Conservation (phyloP, 331 rosid genomes). For the Arachis monticola region DNA sequence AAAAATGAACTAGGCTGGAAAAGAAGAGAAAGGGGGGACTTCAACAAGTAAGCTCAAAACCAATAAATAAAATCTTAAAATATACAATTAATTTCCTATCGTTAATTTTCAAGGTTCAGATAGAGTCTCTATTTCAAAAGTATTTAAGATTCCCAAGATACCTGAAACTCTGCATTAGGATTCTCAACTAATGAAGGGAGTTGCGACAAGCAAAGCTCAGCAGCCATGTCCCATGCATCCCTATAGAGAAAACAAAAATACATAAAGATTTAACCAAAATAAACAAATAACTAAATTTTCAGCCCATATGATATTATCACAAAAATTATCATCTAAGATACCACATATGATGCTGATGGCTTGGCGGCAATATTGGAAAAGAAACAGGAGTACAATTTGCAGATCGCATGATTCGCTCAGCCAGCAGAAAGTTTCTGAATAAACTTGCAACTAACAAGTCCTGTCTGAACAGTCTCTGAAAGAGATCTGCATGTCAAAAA, state of each 20-base stretch:
- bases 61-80: neutral
- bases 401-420: slow-evolving; percentile 97
- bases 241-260: slow-evolving; percentile 49
- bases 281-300: slow-evolving; percentile 15
- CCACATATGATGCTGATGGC: slow-evolving; percentile 99
- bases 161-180: slow-evolving; percentile 90
- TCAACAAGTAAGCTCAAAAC: slow-evolving; percentile 21
- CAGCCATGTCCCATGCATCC: slow-evolving; percentile 99
- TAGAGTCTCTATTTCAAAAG: slow-evolving; percentile 7
- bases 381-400: slow-evolving; percentile 98
- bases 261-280: slow-evolving; percentile 2
- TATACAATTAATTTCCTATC: neutral
- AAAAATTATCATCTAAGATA: slow-evolving; percentile 47
- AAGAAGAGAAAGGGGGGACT: neutral
- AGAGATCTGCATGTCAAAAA: slow-evolving; percentile 76
- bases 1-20: slow-evolving; percentile 94
- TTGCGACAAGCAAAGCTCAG: slow-evolving; percentile 98
- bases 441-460: slow-evolving; percentile 94
- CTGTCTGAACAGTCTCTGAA: slow-evolving; percentile 95
- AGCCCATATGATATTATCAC: slow-evolving; percentile 28
- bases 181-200: slow-evolving; percentile 89
- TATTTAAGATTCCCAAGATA: slow-evolving; percentile 39
- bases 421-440: slow-evolving; percentile 90
- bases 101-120: slow-evolving; percentile 1
- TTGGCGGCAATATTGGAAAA: slow-evolving; percentile 84